These are phyloP conservation scores for Trichoderma brevicompactum DNA, from an alignment of 2,329 filamentous ascomycete genomes.

Conservation along the genomic window DNA sequence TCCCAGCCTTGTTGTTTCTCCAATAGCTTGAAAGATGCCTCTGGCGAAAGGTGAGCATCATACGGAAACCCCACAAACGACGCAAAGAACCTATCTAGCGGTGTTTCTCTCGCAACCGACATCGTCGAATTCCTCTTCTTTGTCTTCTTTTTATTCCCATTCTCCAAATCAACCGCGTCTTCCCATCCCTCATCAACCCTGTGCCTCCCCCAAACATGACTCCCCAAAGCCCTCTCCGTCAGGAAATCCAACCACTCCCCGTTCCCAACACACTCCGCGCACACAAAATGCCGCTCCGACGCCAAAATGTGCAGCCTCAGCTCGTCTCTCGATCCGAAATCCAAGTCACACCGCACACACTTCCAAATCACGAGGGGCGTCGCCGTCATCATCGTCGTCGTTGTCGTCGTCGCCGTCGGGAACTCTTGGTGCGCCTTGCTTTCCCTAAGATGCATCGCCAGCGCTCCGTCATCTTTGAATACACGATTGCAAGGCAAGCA, in stretches of 20 bases:
- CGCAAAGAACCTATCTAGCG: conserved; percentile 9
- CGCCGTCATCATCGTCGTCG: not conserved
- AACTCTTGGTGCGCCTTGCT: not conserved
- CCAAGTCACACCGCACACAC: not conserved
- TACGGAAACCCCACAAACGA: not conserved
- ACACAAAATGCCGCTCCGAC: not conserved
- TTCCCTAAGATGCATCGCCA: not conserved
- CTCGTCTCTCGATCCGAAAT: not conserved
- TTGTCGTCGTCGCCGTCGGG: not conserved
- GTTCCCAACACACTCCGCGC: not conserved
- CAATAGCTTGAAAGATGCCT: not conserved
- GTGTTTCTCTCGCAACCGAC: not conserved
- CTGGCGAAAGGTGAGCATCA: not conserved
- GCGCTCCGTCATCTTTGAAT: not conserved
- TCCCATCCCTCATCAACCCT: no score
- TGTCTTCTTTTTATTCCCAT: not conserved
- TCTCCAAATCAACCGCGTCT: not conserved
- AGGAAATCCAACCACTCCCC: not conserved
- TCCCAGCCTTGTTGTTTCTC: not conserved
- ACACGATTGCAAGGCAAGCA: not conserved
- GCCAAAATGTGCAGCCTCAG: not conserved
- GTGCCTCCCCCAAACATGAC: not conserved
- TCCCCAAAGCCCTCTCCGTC: conserved; percentile 4
- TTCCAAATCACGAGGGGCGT: not conserved
- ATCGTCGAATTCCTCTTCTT: not conserved